Percentiles rank a stretch among this genome's conserved stretches.
Evolutionary conservation across 1,139 yeast species (phyloP).

Genomic region (Pichia sp.): DNA sequence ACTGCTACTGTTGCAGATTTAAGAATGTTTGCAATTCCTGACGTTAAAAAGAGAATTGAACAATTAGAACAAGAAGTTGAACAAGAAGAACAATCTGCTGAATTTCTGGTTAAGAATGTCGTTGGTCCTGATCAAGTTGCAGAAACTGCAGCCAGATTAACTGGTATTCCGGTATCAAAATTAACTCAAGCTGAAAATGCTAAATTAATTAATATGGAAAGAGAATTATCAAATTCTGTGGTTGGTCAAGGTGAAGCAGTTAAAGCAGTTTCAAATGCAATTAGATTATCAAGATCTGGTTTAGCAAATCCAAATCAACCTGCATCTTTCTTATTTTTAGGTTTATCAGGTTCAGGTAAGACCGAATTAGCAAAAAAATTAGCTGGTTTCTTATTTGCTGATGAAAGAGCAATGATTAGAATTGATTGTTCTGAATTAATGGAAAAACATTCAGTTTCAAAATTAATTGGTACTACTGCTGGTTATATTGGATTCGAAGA

Average conservation of each 20-base stretch:
- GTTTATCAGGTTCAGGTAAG: constrained; percentile 96
- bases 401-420: constrained; percentile 93
- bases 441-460: constrained; percentile 93
- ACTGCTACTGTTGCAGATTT: constrained; percentile 93
- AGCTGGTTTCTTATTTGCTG: constrained; percentile 92
- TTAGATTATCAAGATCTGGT: constrained; percentile 91
- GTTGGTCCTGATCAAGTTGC: constrained; percentile 92
- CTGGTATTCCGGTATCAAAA: constrained; percentile 98
- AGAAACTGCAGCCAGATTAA: constrained; percentile 93
- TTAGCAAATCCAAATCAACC: constrained; percentile 94
- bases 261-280: constrained; percentile 91
- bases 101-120: constrained; percentile 72
- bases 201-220: constrained; percentile 91
- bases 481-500: constrained; percentile 98
- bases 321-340: constrained; percentile 89
- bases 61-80: constrained; percentile 71
- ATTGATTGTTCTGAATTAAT: constrained; percentile 95
- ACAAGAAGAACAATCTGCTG: constrained; percentile 54
- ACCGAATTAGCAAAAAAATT: constrained; percentile 95
- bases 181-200: constrained; percentile 92
- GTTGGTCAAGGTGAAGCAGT: constrained; percentile 97
- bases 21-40: constrained; percentile 95
- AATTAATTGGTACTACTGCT: constrained; percentile 94
- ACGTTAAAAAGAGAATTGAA: constrained; percentile 67
- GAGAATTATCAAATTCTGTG: constrained; percentile 69